phyloP scores from a whole-genome alignment of 441 rosid genomes.

The Breynia disticha region DNA sequence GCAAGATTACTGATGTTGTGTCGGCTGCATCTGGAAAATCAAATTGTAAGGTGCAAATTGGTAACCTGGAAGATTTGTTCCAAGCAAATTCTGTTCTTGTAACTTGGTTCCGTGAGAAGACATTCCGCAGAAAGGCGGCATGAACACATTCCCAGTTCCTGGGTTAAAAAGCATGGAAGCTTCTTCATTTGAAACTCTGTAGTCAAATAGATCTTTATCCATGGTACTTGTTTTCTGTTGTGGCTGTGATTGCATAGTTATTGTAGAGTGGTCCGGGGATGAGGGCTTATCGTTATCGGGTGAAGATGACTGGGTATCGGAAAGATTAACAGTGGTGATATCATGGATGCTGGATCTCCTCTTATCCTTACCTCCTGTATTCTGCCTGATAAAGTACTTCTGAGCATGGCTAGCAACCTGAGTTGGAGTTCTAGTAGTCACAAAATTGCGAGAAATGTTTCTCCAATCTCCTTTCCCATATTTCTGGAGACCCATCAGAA shows the following conservation, averaged over 20 bases:
- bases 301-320: constrained; percentile 24
- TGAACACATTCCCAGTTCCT: constrained; percentile 23
- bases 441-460: constrained; percentile 80
- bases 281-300: constrained; percentile 19
- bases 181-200: constrained; percentile 29
- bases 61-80: constrained; percentile 33
- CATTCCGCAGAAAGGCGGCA: constrained; percentile 35
- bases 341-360: constrained; percentile 95
- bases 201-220: constrained; percentile 23
- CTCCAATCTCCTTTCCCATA: constrained; percentile 99
- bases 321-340: constrained; percentile 70
- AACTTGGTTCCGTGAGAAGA: constrained; percentile 47
- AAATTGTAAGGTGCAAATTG: constrained; percentile 47
- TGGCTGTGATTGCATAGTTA: constrained; percentile 25
- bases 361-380: constrained; percentile 88
- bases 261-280: constrained; percentile 33
- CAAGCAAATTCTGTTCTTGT: constrained; percentile 52
- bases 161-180: constrained; percentile 25
- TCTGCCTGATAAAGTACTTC: constrained; percentile 82
- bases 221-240: constrained; percentile 22
- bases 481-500: constrained; percentile 71
- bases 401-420: constrained; percentile 99
- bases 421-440: constrained; percentile 77
- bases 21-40: constrained; percentile 45
- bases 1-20: constrained; percentile 41